A percentile compares a stretch with the other conserved stretches of the same genome.
These are phyloP conservation scores for Funneliformis geosporum DNA, from an alignment of 192 early-diverging fungal genomes.

Conservation along the genomic window DNA sequence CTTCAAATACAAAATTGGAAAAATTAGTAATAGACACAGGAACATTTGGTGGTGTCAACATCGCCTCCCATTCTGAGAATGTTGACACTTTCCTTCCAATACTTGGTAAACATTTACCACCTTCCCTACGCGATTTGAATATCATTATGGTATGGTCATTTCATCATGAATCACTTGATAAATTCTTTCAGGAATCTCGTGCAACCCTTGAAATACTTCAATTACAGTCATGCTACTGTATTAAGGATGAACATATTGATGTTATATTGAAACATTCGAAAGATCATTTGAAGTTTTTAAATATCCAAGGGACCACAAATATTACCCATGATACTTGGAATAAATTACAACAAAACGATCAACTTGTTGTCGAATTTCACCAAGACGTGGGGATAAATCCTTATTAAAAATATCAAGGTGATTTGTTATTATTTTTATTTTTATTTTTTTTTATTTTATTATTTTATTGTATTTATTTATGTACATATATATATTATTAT, in stretches of 20 bases:
- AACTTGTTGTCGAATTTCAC: background rate
- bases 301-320: background rate
- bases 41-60: background rate
- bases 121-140: background rate
- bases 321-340: background rate
- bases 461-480: too few relatives aligned
- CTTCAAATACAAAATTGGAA: background rate
- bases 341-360: background rate
- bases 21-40: background rate
- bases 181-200: background rate
- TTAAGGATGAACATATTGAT: background rate
- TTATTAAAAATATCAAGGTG: background rate
- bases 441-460: too few relatives aligned
- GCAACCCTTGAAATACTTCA: background rate
- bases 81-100: background rate
- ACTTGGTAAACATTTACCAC: background rate
- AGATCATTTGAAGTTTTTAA: background rate
- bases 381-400: background rate
- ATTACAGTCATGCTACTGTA: background rate
- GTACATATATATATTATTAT: too few relatives aligned
- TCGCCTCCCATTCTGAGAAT: background rate
- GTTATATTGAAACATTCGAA: background rate
- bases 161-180: background rate
- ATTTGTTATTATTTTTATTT: background rate
- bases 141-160: background rate